Evolutionary conservation across 495 filamentous ascomycete species (phyloP).

Genomic region (Hypoxylon cercidicola): DNA sequence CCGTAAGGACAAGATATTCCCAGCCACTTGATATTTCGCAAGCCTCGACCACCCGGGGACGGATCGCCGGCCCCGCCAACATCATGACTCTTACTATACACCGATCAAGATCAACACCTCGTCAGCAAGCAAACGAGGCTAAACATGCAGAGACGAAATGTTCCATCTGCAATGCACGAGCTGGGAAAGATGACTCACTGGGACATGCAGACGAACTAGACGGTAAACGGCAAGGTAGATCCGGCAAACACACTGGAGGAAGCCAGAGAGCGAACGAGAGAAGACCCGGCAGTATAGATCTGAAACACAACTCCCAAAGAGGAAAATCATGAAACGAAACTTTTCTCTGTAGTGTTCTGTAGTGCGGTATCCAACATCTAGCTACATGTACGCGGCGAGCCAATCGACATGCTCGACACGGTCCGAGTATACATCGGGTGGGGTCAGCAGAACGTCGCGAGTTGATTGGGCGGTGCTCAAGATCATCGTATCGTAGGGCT

Average conservation of each 20-base stretch:
- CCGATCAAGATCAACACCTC: conserved; percentile 19
- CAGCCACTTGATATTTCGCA: conserved; percentile 37
- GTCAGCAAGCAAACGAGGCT: background rate
- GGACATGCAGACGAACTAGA: conserved; percentile 22
- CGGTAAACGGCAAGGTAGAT: background rate
- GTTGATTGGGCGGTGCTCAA: conserved; percentile 16
- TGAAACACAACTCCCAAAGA: conserved; percentile 32
- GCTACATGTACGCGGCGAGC: conserved; percentile 1
- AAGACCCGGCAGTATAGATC: conserved; percentile 23
- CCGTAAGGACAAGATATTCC: conserved; percentile 23
- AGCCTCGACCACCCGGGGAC: conserved; percentile 11
- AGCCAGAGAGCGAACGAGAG: conserved; percentile 40
- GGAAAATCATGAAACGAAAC: conserved; percentile 41
- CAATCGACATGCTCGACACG: conserved; percentile 31
- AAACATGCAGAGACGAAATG: background rate
- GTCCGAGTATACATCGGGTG: conserved; percentile 28
- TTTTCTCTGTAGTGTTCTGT: conserved; percentile 10
- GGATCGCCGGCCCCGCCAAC: conserved; percentile 19
- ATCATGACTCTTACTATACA: conserved; percentile 18
- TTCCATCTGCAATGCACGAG: conserved; percentile 21
- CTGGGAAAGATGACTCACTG: conserved; percentile 40
- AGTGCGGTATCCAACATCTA: conserved; percentile 3
- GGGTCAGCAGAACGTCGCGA: conserved; percentile 2
- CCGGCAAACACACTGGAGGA: conserved; percentile 8
- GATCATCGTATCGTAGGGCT: background rate